Percentiles rank a stretch among this genome's conserved stretches.
Evolutionary conservation across 1,284 basidiomycete genomes (phyloP).

Genomic region (Rhodotorula sp.): DNA sequence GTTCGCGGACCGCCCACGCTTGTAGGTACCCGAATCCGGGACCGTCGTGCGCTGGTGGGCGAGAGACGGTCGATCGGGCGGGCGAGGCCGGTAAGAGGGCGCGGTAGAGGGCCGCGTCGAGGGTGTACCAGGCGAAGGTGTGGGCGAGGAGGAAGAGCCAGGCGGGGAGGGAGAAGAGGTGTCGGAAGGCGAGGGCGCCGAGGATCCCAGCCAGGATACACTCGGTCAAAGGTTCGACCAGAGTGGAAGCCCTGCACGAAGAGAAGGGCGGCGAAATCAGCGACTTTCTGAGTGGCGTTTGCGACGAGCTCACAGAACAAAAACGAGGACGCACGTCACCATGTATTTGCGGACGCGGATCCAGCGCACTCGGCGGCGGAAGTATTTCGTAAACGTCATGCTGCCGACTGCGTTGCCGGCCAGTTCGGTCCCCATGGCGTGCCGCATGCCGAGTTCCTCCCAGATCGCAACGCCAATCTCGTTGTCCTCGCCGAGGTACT

Average conservation of each 20-base stretch:
- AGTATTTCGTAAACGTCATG: slow-evolving; percentile 75
- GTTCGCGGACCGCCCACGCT: slow-evolving; percentile 75
- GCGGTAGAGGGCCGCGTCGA: slow-evolving; percentile 43
- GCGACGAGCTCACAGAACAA: neutral
- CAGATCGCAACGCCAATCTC: slow-evolving; percentile 86
- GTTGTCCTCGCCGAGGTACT: slow-evolving; percentile 91
- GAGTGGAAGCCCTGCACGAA: slow-evolving; percentile 59
- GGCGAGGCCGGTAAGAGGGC: slow-evolving; percentile 41
- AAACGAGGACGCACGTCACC: slow-evolving; percentile 56
- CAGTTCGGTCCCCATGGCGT: slow-evolving; percentile 82
- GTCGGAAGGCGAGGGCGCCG: slow-evolving; percentile 59
- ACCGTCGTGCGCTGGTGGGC: slow-evolving; percentile 50
- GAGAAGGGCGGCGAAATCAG: neutral
- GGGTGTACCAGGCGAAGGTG: slow-evolving; percentile 42
- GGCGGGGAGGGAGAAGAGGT: slow-evolving; percentile 50
- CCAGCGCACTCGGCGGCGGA: slow-evolving; percentile 84
- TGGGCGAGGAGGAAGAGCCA: slow-evolving; percentile 42
- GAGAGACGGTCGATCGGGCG: slow-evolving; percentile 23
- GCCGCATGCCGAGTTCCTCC: slow-evolving; percentile 82
- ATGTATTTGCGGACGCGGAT: slow-evolving; percentile 90
- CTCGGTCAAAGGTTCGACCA: slow-evolving; percentile 87
- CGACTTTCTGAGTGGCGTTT: neutral
- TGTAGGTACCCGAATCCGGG: slow-evolving; percentile 57
- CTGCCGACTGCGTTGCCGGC: slow-evolving; percentile 82
- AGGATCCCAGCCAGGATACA: slow-evolving; percentile 68